A percentile compares a stretch with the other conserved stretches of the same genome.
These are phyloP conservation scores for Xylaria curta DNA, from an alignment of 495 filamentous ascomycete genomes.

Conservation along the genomic window DNA sequence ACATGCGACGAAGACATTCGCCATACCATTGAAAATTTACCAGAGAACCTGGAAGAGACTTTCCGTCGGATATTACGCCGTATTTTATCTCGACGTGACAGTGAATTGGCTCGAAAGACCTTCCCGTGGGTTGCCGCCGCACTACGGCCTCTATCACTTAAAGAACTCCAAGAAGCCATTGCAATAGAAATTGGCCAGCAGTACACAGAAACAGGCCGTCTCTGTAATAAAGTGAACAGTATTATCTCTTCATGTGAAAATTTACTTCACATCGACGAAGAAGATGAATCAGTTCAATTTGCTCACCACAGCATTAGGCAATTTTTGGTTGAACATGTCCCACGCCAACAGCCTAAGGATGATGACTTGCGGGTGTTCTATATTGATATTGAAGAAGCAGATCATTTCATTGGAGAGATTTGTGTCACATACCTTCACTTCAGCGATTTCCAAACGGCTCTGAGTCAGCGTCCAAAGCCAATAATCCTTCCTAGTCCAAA, in stretches of 20 bases:
- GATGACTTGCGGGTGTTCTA: slow-evolving; percentile 3
- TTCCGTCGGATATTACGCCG: background rate
- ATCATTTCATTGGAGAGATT: slow-evolving; percentile 31
- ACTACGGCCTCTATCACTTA: background rate
- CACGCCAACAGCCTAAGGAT: background rate
- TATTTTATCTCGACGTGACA: background rate
- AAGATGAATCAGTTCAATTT: background rate
- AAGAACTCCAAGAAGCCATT: background rate
- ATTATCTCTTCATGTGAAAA: background rate
- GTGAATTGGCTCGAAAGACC: background rate
- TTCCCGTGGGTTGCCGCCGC: background rate
- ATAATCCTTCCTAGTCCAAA: background rate
- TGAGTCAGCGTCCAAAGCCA: background rate
- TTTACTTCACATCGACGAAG: background rate
- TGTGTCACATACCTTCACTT: slow-evolving; percentile 47
- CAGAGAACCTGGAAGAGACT: background rate
- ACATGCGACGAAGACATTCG: background rate
- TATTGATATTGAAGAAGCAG: slow-evolving; percentile 13
- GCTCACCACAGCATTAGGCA: background rate
- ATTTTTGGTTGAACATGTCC: background rate
- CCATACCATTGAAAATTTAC: background rate
- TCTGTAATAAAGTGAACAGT: background rate
- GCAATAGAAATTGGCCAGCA: background rate
- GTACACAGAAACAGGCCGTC: background rate
- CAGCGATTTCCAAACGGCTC: slow-evolving; percentile 36